Evolutionary conservation across 352 stramenopile genomes (phyloP), one percentile per base, ranked within the genome.

Genomic region (Globisporangium nunn): DNA sequence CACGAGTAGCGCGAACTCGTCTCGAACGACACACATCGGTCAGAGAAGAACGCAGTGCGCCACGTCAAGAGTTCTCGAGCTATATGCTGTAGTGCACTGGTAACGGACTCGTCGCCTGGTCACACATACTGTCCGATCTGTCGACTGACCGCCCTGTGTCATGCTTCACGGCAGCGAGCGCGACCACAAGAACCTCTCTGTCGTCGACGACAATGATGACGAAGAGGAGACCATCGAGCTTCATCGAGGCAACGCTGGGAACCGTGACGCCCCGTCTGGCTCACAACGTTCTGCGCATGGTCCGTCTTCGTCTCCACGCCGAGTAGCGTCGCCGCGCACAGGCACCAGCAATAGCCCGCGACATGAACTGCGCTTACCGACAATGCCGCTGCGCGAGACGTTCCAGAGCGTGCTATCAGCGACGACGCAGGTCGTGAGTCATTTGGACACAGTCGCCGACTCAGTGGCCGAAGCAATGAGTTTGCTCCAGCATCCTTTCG

Each of bases 1-100:
- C 31, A 43, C 57, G 43, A 81, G 59, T 31, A 78, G 64, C 63
- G 75, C 68, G 60, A 67, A 81, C 45, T 81, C 69, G 52, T 81
- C 72, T 28, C 68, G 66, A 43, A 81, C 58, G 40, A 72, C 66
- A 44, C 72, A 81, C 72, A 81, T 78, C 12, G 46, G 33, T 23
- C 23, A 23, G 23, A 23, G 23, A 23, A 23, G 23, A 23, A 23
- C 23, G 23, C 23, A 23, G 23, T 23, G 23, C 23, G 23, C 23
- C 23, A 23, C 23, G 23, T 23, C 23, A 23, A 23, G 23, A 23
- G 23, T 23, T 23, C 23, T 23, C 23, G 23, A 23, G 23, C 23
- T 23, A 23, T 23, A 23, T 23, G 23, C 23, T 23, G 23, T 23
- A 23, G 23, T 23, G 23, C 23, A 23, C 23, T 23, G 23, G 23